Evolutionary conservation across 495 filamentous ascomycete species (phyloP).

Genomic region (Neohortaea acidophila): DNA sequence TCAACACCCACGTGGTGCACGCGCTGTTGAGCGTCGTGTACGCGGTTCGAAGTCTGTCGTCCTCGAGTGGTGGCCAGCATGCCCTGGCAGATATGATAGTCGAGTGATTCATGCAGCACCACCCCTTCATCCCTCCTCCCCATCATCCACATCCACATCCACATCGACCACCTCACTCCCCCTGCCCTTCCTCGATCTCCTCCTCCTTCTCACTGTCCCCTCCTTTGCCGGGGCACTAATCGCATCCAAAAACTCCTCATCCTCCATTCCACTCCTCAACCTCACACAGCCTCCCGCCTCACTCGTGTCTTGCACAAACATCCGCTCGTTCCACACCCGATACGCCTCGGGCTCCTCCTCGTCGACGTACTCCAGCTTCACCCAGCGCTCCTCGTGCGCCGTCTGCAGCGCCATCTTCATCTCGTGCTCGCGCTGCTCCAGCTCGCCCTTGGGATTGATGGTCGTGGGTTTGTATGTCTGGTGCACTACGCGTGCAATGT

Average conservation of each 20-base stretch:
- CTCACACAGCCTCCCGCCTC: slow-evolving; percentile 34
- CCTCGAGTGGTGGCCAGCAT: no score
- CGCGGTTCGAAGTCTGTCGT: no score
- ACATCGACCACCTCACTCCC: no score
- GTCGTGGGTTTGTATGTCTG: slow-evolving; percentile 41
- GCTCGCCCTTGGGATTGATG: slow-evolving; percentile 30
- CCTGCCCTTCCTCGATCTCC: slow-evolving; percentile 17
- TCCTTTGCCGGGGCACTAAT: slow-evolving; percentile 50
- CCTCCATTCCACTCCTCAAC: slow-evolving; percentile 38
- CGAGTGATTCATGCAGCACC: no score
- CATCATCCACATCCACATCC: slow-evolving; percentile 7
- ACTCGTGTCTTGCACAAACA: slow-evolving; percentile 41
- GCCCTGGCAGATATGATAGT: no score
- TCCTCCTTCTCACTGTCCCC: slow-evolving; percentile 24
- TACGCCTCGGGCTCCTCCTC: slow-evolving; percentile 50
- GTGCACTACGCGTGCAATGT: slow-evolving; percentile 48
- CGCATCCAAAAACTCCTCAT: slow-evolving; percentile 45
- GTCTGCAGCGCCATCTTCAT: slow-evolving; percentile 31
- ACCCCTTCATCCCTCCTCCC: slow-evolving; percentile 3
- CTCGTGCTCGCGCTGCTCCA: slow-evolving; percentile 34
- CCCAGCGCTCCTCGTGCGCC: slow-evolving; percentile 57
- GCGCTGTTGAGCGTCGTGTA: no score
- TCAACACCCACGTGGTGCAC: no score
- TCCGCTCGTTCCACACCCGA: slow-evolving; percentile 41
- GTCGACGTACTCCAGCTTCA: slow-evolving; percentile 47